Conservation (phyloP, 2,329 filamentous ascomycete species). For the Pleurostoma richardsiae region DNA sequence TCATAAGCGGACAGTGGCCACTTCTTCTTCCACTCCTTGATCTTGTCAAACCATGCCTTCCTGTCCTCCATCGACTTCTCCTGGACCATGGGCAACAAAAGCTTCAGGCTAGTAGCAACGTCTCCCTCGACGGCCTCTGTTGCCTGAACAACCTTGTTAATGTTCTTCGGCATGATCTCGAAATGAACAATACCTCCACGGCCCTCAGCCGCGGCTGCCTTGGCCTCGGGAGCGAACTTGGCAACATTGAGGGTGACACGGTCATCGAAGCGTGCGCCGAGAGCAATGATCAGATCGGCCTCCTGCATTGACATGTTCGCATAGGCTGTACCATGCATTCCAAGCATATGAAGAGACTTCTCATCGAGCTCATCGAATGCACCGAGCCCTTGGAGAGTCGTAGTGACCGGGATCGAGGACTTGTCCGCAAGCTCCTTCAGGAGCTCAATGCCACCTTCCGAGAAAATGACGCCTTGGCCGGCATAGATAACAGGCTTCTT, state of each 20-base stretch:
- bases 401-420: slow-evolving; percentile 88
- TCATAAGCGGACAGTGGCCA: slow-evolving; percentile 85
- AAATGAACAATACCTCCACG: slow-evolving; percentile 96
- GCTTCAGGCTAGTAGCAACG: slow-evolving; percentile 70
- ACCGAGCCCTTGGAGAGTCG: slow-evolving; percentile 89
- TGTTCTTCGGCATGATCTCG: slow-evolving; percentile 99
- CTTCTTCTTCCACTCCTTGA: slow-evolving; percentile 83
- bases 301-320: slow-evolving; percentile 99
- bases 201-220: slow-evolving; percentile 74
- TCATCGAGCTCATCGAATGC: slow-evolving; percentile 89
- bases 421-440: slow-evolving; percentile 87
- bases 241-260: slow-evolving; percentile 78
- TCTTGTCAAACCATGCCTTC: slow-evolving; percentile 84
- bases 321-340: slow-evolving; percentile 96
- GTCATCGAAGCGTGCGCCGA: slow-evolving; percentile 93
- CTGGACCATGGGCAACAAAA: slow-evolving; percentile 69
- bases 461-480: slow-evolving; percentile 81
- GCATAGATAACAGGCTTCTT: slow-evolving; percentile 96
- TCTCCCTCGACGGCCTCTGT: slow-evolving; percentile 95
- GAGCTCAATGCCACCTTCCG: slow-evolving; percentile 71
- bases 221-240: slow-evolving; percentile 87
- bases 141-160: slow-evolving; percentile 98
- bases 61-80: slow-evolving; percentile 58
- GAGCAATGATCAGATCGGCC: slow-evolving; percentile 89
- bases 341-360: slow-evolving; percentile 96